These are phyloP conservation scores for Simplicillium sp. DNA, from an alignment of 2,329 filamentous ascomycete species.

Conservation along the genomic window DNA sequence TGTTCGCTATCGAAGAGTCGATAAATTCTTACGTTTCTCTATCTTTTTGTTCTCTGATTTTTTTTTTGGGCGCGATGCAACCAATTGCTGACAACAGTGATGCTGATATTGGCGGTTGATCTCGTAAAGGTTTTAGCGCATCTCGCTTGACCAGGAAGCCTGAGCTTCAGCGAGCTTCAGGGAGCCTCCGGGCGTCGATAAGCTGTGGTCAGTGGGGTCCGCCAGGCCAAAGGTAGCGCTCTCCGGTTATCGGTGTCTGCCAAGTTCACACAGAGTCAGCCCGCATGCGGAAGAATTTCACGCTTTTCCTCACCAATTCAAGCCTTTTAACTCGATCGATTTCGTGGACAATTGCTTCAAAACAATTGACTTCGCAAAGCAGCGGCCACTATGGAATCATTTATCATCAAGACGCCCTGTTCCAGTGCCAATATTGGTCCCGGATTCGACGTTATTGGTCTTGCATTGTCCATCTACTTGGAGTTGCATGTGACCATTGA, in stretches of 20 bases:
- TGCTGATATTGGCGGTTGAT: no score
- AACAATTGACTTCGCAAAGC: background rate
- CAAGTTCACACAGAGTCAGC: conserved; percentile 1
- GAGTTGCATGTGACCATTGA: conserved; percentile 77
- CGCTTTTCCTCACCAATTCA: background rate
- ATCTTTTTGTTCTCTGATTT: no score
- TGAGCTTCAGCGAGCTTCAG: no score
- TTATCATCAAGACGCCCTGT: conserved; percentile 73
- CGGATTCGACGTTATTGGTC: conserved; percentile 94
- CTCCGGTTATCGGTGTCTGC: conserved; percentile 7
- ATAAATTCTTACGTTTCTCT: no score
- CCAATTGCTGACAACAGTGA: no score
- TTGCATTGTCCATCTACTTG: conserved; percentile 88
- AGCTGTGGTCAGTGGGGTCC: no score
- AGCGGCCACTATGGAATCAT: conserved; percentile 39
- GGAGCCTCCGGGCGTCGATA: no score
- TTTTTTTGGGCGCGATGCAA: no score
- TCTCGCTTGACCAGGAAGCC: no score
- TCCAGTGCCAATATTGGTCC: conserved; percentile 97
- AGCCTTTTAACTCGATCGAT: background rate
- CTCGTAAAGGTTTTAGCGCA: no score
- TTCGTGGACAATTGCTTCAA: background rate
- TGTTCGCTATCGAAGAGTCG: no score
- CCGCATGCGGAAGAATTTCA: background rate
- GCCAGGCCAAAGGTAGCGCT: no score